These are phyloP conservation scores for Hyparrhenia diplandra DNA, from an alignment of 176 grass and related monocot species.

Conservation along the genomic window DNA sequence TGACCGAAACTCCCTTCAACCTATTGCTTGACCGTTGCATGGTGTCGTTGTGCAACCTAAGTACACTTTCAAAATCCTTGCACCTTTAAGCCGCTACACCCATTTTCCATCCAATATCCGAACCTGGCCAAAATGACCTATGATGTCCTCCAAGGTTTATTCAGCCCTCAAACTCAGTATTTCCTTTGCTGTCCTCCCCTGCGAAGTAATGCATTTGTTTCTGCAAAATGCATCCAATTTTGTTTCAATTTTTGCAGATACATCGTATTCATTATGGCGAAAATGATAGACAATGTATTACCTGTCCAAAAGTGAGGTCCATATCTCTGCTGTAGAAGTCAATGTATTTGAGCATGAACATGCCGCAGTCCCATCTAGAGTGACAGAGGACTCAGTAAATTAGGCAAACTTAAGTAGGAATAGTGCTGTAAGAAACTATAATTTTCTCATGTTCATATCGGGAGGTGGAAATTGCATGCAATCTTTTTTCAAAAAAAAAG, in stretches of 20 bases:
- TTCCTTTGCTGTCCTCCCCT: constrained; percentile 70
- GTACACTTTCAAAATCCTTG: not conserved
- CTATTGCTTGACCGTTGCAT: not conserved
- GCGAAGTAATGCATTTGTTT: constrained; percentile 81
- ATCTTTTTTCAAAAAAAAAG: not conserved
- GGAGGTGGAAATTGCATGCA: not conserved
- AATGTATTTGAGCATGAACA: constrained; percentile 97
- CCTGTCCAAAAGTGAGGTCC: constrained; percentile 67
- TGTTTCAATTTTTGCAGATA: constrained; percentile 1
- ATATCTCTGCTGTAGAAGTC: constrained; percentile 90
- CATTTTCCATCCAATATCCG: not conserved
- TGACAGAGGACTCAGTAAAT: not conserved
- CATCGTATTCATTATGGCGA: not conserved
- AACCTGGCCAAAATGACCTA: not conserved
- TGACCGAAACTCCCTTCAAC: too few species aligned
- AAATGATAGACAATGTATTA: not conserved
- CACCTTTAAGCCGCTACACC: not conserved
- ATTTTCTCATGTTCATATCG: not conserved
- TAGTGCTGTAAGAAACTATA: not conserved
- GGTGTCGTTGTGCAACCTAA: not conserved
- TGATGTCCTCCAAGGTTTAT: constrained; percentile 25
- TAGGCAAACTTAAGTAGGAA: not conserved
- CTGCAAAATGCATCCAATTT: constrained; percentile 31
- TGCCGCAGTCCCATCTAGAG: constrained; percentile 80
- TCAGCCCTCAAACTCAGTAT: constrained; percentile 60